Evolutionary conservation across 495 filamentous ascomycete genomes (phyloP).

Genomic region (Neurospora discreta): DNA sequence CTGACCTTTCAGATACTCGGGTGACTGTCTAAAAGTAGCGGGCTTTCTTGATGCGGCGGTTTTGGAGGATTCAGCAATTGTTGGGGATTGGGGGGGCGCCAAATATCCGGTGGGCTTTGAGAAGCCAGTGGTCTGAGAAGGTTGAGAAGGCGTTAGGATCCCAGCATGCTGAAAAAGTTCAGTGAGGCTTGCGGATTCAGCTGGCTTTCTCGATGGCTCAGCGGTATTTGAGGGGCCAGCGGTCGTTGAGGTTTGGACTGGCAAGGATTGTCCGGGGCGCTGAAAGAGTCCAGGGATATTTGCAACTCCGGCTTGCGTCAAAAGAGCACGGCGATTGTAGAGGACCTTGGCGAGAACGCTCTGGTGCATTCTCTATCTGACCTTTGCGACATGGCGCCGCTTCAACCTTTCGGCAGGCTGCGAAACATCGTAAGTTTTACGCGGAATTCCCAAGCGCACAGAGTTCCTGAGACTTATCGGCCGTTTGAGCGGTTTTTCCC

Average conservation of each 20-base stretch:
- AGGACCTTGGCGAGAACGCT: not conserved
- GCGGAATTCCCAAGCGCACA: not conserved
- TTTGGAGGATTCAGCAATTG: not conserved
- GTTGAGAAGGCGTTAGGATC: not conserved
- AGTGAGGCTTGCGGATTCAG: not conserved
- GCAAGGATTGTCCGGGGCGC: not conserved
- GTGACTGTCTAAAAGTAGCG: not conserved
- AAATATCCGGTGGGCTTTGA: too few species aligned
- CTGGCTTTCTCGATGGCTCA: not conserved
- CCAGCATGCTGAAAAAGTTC: not conserved
- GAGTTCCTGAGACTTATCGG: not conserved
- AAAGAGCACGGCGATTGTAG: not conserved
- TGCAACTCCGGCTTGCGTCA: not conserved
- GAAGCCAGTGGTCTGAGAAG: not conserved
- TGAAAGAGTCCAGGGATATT: not conserved
- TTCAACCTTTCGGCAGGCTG: not conserved
- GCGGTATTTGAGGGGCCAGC: not conserved
- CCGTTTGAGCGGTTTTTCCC: not conserved
- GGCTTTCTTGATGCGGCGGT: not conserved
- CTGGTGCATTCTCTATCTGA: not conserved
- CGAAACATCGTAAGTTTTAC: not conserved
- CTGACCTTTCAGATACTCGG: not conserved
- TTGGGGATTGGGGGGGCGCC: not conserved
- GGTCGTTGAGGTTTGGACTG: not conserved
- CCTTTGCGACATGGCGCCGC: not conserved